Percentiles rank a stretch among this genome's conserved stretches.
These are phyloP conservation scores for Saccharomyces hybrid DNA, from an alignment of 1,139 yeast species.

Conservation along the genomic window DNA sequence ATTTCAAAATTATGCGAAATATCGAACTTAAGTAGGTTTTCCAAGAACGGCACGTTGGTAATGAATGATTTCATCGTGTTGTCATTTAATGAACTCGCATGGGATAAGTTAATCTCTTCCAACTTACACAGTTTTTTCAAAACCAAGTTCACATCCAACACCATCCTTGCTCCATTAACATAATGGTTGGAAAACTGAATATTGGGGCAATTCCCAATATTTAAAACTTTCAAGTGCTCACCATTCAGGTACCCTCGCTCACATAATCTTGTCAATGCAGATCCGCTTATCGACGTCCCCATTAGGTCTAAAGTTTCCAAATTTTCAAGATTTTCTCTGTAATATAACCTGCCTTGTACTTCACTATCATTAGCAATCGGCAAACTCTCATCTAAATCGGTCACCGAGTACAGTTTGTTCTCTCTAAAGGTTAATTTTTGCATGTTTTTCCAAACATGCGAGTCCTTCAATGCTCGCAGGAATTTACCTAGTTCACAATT, in stretches of 20 bases:
- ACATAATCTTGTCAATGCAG: conserved; percentile 15
- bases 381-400: conserved; percentile 10
- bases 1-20: conserved; percentile 26
- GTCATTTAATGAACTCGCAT: conserved; percentile 22
- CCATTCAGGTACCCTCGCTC: conserved; percentile 9
- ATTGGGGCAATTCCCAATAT: conserved; percentile 28
- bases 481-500: conserved; percentile 17
- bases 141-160: conserved; percentile 11
- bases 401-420: conserved; percentile 9
- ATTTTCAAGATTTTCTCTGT: conserved; percentile 14
- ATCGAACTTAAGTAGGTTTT: conserved; percentile 19
- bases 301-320: conserved; percentile 23
- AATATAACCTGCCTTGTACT: conserved; percentile 7
- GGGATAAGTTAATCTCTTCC: conserved; percentile 22
- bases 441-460: conserved; percentile 14
- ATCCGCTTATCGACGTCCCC: conserved; percentile 27
- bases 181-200: conserved; percentile 15
- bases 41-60: conserved; percentile 10
- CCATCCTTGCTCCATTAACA: conserved; percentile 6
- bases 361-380: not conserved
- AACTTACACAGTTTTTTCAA: conserved; percentile 13
- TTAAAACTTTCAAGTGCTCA: conserved; percentile 13
- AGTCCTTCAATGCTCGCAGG: conserved; percentile 12
- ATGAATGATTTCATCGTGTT: conserved; percentile 13
- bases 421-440: conserved; percentile 27